Evolutionary conservation across 257 asterid species (phyloP), one percentile per base, ranked within the genome.

Genomic region (Solanum chmielewskii): DNA sequence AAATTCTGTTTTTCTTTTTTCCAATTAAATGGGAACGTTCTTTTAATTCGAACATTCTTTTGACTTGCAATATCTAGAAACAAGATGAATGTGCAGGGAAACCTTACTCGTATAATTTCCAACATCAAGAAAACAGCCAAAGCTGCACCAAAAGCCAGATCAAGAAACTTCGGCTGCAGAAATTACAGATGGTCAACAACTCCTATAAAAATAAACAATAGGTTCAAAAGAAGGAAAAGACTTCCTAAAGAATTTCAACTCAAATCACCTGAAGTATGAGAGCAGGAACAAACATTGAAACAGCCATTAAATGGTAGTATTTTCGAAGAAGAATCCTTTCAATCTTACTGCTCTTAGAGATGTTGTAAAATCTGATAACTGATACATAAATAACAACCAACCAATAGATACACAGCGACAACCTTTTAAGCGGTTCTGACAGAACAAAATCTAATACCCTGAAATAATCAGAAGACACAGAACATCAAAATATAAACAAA

Each of bases 271-370:
- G 93, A 91, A 89, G 69, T 80, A 91, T 86, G 69, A 92, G 93
- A 39, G 94, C 93, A 77, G 91, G 91, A 64, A 92, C 89, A 87
- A 94, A 89, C 92, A 91, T 91, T 77, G 75, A 86, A 88, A 94
- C 99, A 16, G 98, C 99, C 94, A 96, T 89, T 86, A 97, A 93
- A 92, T 97, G 99, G 92, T 97, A 97, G 91, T 96, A 97, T 88
- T 97, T 97, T 85, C 99, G 96, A 88, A 96, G 99, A 91, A 97
- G 98, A 87, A 97, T 97, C 92, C 99, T 93, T 90, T 95, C 97
- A 56, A 95, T 92, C 91, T 88, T 95, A 90, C 98, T 93, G 88
- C 93, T 91, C 92, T 93, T 96, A 60, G 99, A 97, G 89, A 93
- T 94, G 81, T 88, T 87, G 92, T 97, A 97, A 89, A 95, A 97